phyloP scores from a whole-genome alignment of 768 basidiomycete species.

The Mycena haematopus region DNA sequence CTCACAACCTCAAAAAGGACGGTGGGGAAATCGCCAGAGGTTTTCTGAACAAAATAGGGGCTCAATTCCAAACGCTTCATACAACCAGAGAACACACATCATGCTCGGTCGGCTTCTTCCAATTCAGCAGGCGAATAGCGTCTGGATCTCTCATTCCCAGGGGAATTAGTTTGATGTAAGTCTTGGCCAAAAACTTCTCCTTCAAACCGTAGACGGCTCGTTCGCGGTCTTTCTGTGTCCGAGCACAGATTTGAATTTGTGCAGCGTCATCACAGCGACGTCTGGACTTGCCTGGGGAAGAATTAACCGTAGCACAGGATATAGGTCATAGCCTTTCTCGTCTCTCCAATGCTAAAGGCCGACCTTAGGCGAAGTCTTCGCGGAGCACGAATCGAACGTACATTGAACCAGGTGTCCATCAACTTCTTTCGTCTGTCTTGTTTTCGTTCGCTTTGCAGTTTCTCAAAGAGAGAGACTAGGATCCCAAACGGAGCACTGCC shows the following conservation, averaged over 20 bases:
- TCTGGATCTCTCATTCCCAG: constrained; percentile 82
- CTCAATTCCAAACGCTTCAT: not conserved
- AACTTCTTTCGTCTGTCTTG: constrained; percentile 75
- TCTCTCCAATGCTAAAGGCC: constrained; percentile 77
- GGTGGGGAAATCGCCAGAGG: constrained; percentile 87
- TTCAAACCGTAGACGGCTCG: constrained; percentile 93
- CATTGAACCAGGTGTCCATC: constrained; percentile 81
- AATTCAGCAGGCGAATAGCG: constrained; percentile 82
- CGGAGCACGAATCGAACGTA: constrained; percentile 44
- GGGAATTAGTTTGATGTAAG: constrained; percentile 89
- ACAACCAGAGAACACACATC: constrained; percentile 51
- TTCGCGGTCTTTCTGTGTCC: constrained; percentile 85
- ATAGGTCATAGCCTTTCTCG: constrained; percentile 86
- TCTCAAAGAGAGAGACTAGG: constrained; percentile 75
- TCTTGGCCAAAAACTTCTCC: constrained; percentile 92
- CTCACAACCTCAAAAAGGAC: constrained; percentile 88
- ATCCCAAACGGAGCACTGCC: constrained; percentile 75
- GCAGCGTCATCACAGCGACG: constrained; percentile 8
- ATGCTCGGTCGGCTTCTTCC: constrained; percentile 84
- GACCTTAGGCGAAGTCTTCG: constrained; percentile 20
- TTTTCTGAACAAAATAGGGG: constrained; percentile 49
- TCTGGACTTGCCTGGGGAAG: constrained; percentile 76
- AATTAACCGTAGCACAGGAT: constrained; percentile 86
- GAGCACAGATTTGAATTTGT: not conserved
- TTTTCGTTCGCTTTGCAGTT: constrained; percentile 73